phyloP scores from a whole-genome alignment of 305 asterid genomes.

The Lippia alba region DNA sequence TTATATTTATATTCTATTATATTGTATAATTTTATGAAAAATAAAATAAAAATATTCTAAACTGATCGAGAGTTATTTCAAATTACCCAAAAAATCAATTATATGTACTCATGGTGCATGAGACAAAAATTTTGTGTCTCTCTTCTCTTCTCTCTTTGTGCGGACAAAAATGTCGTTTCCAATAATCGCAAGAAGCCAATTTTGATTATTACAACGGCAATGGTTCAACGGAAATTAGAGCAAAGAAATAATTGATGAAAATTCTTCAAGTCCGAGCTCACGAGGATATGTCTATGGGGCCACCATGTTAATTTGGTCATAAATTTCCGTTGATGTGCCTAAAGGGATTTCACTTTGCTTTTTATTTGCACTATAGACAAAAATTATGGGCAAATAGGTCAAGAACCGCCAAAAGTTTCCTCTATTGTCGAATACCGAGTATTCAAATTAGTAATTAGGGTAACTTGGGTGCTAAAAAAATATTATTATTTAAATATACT shows the following conservation, averaged over 20 bases:
- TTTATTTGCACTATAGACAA: not conserved
- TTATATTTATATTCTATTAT: too few species aligned
- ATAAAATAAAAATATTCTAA: too few species aligned
- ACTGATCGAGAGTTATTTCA: too few species aligned
- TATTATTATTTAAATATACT: too few species aligned
- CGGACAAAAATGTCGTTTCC: constrained; percentile 3
- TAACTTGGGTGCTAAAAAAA: too few species aligned
- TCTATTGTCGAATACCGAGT: not conserved
- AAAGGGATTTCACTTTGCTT: not conserved
- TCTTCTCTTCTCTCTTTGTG: not conserved
- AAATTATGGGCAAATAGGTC: not conserved
- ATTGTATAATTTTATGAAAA: too few species aligned
- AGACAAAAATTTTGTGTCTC: constrained; percentile 11
- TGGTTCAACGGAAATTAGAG: constrained; percentile 3
- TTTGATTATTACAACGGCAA: not conserved
- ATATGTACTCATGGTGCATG: not conserved
- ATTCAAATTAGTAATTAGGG: too few species aligned
- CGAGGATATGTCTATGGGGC: constrained; percentile 25
- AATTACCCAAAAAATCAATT: too few species aligned
- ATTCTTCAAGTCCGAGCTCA: constrained; percentile 3
- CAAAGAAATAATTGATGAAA: not conserved
- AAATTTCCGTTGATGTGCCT: constrained; percentile 22
- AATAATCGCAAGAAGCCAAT: not conserved
- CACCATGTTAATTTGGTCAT: not conserved
- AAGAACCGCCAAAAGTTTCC: not conserved